These are phyloP conservation scores for Citrullus mucosospermus DNA, from an alignment of 306 rosid species.

Conservation along the genomic window DNA sequence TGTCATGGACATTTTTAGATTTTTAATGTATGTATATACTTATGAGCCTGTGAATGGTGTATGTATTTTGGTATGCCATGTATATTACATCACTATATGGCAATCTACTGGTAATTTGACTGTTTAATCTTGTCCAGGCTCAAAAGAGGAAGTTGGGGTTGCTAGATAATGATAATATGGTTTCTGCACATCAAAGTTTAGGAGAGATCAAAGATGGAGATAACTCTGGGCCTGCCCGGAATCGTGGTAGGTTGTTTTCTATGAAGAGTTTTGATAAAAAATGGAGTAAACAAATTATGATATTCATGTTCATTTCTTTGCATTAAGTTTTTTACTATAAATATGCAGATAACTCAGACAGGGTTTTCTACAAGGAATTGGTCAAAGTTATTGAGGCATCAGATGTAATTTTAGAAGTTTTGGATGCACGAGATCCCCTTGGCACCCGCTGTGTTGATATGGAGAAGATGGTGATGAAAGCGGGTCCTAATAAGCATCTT, in stretches of 20 bases:
- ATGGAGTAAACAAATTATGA: background rate
- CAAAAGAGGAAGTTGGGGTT: conserved; percentile 81
- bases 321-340: background rate
- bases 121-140: conserved; percentile 34
- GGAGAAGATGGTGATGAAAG: conserved; percentile 79
- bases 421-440: conserved; percentile 96
- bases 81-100: background rate
- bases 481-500: conserved; percentile 68
- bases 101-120: background rate
- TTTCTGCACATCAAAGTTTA: conserved; percentile 16
- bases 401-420: conserved; percentile 89
- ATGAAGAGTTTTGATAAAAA: background rate
- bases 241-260: conserved; percentile 30
- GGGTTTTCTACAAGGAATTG: conserved; percentile 82
- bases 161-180: conserved; percentile 36
- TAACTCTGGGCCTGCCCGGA: conserved; percentile 17
- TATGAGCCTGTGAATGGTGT: background rate
- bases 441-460: conserved; percentile 82
- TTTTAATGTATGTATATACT: background rate
- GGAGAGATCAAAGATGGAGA: conserved; percentile 16
- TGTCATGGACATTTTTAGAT: background rate
- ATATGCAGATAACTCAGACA: conserved; percentile 47
- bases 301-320: background rate
- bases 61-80: background rate
- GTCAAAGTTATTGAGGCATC: conserved; percentile 79